Base-by-base conservation (phyloP, 164 flowering plant species). In the Kalanchoe fedtschenkoi region DNA sequence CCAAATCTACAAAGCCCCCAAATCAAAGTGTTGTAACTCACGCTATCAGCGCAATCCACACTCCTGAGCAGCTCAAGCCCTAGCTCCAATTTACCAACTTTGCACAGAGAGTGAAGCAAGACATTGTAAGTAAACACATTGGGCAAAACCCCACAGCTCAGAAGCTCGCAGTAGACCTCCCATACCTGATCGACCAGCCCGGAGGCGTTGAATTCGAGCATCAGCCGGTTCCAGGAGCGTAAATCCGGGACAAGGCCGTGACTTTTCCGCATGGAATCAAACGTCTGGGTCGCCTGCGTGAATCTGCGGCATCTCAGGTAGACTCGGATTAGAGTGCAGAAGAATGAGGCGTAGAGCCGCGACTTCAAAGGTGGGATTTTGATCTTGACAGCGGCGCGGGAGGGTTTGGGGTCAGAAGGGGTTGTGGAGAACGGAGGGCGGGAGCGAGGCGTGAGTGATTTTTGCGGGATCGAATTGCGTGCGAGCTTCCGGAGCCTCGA, bases 1-100 rank as follows among this genome's bases (percentile, higher is more conserved):
- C 81, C 85, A 44, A 67, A 67, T 65, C 70, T 63, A 63, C 88
- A 88, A 62, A 86, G 73, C 34, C 96, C 98, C 90, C 87, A 79
- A n/a, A 86, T 79, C 9, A 88, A 65, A 24, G 86, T 88, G 67
- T 88, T 89, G 71, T 83, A 89, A 44, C 77, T 82, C 14, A 84
- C 87, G 28, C 68, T 70, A 65, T 89, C 86, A 24, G 71, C 39
- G 51, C 69, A 78, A 26, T 28, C 30, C 21, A 62, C 63, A 60
- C 61, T 71, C 68, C 82, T 78, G 59, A 84, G 62, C 61, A 82
- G 71, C 54, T 69, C 75, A 22, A 89, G 66, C 5, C 87, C 93
- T 65, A 69, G 60, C 58, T 63, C 65, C 67, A 89, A 63, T 26
- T 71, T 65, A 21, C 91, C 96, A 71, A 75, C 69, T 85, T 92